phyloP scores from a whole-genome alignment of 208 protist genomes.

The Phytomonas francai region DNA sequence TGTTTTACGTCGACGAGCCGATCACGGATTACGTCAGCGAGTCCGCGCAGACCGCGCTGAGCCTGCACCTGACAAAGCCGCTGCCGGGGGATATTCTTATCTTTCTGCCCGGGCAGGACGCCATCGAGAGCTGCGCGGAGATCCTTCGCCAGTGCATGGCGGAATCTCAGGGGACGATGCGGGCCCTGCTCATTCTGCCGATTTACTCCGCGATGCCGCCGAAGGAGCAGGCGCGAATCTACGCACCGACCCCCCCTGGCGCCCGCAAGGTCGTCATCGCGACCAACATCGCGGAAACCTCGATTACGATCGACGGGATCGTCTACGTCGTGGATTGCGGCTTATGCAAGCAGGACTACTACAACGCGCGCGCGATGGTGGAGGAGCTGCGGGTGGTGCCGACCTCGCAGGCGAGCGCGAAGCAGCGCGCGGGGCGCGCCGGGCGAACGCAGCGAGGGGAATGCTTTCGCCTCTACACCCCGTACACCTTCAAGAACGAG shows the following conservation, averaged over 20 bases:
- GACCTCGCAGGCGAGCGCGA: conserved; percentile 94
- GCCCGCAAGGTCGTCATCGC: conserved; percentile 96
- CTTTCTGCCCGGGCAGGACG: conserved; percentile 99
- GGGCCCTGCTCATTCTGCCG: conserved; percentile 92
- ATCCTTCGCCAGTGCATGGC: conserved; percentile 46
- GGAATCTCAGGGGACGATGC: conserved; percentile 36
- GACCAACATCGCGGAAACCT: conserved; percentile 99
- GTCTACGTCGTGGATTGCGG: conserved; percentile 98
- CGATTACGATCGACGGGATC: conserved; percentile 99
- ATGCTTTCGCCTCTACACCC: conserved; percentile 95
- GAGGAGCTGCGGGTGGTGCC: conserved; percentile 94
- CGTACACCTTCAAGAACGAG: conserved; percentile 93
- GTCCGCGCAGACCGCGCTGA: conserved; percentile 91
- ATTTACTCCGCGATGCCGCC: conserved; percentile 97
- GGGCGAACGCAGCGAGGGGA: conserved; percentile 93
- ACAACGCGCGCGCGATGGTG: conserved; percentile 95
- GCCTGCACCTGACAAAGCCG: conserved; percentile 82
- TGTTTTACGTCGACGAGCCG: conserved; percentile 89
- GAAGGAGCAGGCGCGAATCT: conserved; percentile 97
- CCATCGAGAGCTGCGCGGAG: conserved; percentile 91
- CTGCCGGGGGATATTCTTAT: conserved; percentile 98
- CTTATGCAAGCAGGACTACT: conserved; percentile 96
- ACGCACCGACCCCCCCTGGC: conserved; percentile 90
- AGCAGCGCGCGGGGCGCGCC: conserved; percentile 93
- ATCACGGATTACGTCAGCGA: conserved; percentile 97